These are phyloP conservation scores for Fallopia convolvulus DNA, from an alignment of 148 eudicot species.

Conservation along the genomic window DNA sequence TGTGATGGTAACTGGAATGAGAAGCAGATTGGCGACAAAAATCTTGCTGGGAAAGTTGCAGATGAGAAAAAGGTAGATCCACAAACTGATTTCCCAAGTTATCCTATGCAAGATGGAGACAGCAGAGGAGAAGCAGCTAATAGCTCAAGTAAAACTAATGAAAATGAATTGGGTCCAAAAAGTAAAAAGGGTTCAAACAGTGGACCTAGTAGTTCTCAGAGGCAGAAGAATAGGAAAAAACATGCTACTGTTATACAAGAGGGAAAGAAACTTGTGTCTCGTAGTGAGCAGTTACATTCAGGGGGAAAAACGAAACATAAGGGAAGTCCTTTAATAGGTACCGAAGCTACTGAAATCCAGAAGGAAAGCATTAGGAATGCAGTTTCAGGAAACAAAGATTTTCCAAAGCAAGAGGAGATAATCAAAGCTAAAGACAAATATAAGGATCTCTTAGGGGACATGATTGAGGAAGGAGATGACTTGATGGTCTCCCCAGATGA, in stretches of 20 bases:
- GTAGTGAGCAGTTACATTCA: slow-evolving; percentile 38
- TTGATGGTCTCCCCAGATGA: slow-evolving; percentile 42
- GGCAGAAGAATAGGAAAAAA: slow-evolving; percentile 23
- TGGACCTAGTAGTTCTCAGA: slow-evolving; percentile 23
- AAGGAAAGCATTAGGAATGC: slow-evolving; percentile 29
- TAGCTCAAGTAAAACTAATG: slow-evolving; percentile 19
- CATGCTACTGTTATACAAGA: slow-evolving; percentile 27
- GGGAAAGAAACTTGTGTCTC: slow-evolving; percentile 21
- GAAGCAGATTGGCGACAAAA: slow-evolving; percentile 30
- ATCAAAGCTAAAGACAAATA: slow-evolving; percentile 45
- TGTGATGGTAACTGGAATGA: slow-evolving; percentile 25
- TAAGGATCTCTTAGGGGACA: slow-evolving; percentile 79
- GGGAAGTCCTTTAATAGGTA: slow-evolving; percentile 27
- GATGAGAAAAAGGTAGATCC: slow-evolving; percentile 21
- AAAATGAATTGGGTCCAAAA: slow-evolving; percentile 21
- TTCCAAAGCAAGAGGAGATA: slow-evolving; percentile 23
- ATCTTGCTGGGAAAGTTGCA: slow-evolving; percentile 22
- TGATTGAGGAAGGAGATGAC: slow-evolving; percentile 57
- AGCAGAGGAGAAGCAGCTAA: slow-evolving; percentile 24
- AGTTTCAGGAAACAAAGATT: slow-evolving; percentile 24
- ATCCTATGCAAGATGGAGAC: slow-evolving; percentile 18
- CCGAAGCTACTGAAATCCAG: slow-evolving; percentile 17
- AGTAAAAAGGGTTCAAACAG: slow-evolving; percentile 22
- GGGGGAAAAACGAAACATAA: slow-evolving; percentile 40
- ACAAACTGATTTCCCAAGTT: slow-evolving; percentile 13